phyloP scores from a whole-genome alignment of 495 filamentous ascomycete species.

The Xylaria bambusicola region DNA sequence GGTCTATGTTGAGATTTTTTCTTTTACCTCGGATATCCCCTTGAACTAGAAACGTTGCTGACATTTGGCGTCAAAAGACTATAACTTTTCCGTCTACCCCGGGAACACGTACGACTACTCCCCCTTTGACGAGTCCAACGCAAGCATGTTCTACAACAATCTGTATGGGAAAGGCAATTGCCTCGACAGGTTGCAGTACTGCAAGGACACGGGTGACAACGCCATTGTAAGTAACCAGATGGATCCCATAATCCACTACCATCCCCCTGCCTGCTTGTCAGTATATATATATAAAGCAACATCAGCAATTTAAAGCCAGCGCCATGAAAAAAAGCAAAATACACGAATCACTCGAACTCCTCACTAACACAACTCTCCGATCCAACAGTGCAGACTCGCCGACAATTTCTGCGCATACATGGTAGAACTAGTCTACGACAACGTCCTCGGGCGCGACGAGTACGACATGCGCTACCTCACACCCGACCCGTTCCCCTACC shows the following conservation, averaged over 20 bases:
- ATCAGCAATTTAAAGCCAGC: neutral
- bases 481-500: constrained; percentile 62
- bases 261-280: too few species aligned
- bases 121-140: constrained; percentile 49
- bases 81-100: constrained; percentile 58
- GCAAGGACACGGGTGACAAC: constrained; percentile 36
- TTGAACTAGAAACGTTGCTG: too few species aligned
- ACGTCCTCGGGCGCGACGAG: constrained; percentile 55
- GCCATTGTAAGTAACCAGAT: constrained; percentile 20
- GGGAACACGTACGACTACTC: constrained; percentile 64
- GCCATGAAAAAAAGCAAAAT: neutral
- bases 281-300: neutral
- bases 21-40: too few species aligned
- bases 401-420: constrained; percentile 57
- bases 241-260: too few species aligned
- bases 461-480: constrained; percentile 61
- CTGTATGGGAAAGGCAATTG: constrained; percentile 65
- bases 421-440: constrained; percentile 57
- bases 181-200: constrained; percentile 57
- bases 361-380: neutral
- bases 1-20: too few species aligned
- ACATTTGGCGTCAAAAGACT: constrained; percentile 32
- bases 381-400: constrained; percentile 33
- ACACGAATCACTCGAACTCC: neutral
- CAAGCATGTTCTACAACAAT: constrained; percentile 58